phyloP scores from a whole-genome alignment of 2,329 filamentous ascomycete genomes.

The Claviceps sp. region DNA sequence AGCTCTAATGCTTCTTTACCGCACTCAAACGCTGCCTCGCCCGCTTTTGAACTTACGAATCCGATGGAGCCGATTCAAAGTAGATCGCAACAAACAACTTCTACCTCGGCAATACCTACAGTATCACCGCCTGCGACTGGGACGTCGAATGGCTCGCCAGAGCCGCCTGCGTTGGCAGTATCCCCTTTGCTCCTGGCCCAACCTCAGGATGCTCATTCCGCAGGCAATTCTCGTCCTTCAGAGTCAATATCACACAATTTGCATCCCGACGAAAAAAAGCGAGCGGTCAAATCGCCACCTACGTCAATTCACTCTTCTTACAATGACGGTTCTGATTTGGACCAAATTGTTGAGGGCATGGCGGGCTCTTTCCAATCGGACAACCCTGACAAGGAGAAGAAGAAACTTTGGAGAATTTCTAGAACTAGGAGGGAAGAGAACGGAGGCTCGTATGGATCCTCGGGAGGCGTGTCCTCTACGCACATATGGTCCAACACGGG shows the following conservation, averaged over 20 bases:
- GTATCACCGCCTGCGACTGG: background rate
- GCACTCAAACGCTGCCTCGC: conserved; percentile 31
- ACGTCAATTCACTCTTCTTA: conserved; percentile 64
- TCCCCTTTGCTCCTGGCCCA: conserved; percentile 10
- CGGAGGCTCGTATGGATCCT: conserved; percentile 25
- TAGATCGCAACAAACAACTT: conserved; percentile 1
- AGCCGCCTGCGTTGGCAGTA: conserved; percentile 1
- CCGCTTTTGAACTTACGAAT: conserved; percentile 30
- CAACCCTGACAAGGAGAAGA: conserved; percentile 52
- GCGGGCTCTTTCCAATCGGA: conserved; percentile 20
- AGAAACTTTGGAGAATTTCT: conserved; percentile 60
- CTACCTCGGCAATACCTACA: background rate
- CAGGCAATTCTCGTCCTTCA: conserved; percentile 32
- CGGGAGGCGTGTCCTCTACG: conserved; percentile 30
- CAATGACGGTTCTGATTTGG: conserved; percentile 72
- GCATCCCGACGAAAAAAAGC: conserved; percentile 37
- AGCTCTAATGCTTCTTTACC: conserved; percentile 71
- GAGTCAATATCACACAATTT: conserved; percentile 28
- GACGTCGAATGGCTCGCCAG: background rate
- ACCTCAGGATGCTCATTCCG: conserved; percentile 23
- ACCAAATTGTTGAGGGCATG: conserved; percentile 51
- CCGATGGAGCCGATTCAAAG: conserved; percentile 26
- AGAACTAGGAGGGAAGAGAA: conserved; percentile 46
- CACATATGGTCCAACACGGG: conserved; percentile 47
- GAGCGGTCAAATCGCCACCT: conserved; percentile 58